Evolutionary conservation across 192 early-diverging fungal species (phyloP).

Genomic region (Entrophospora sp.): DNA sequence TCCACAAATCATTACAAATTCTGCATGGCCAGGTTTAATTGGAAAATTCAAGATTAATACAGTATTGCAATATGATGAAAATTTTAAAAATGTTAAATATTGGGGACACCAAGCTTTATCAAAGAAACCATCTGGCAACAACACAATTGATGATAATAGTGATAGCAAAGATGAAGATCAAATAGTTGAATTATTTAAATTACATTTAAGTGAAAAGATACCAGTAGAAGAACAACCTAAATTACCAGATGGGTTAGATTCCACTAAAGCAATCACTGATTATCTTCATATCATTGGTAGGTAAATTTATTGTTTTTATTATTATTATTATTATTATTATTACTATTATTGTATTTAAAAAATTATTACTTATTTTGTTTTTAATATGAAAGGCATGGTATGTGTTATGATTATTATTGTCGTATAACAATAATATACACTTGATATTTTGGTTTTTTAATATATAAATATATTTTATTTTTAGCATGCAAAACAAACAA

Average conservation of each 20-base stretch:
- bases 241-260: background rate
- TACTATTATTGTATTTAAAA: background rate
- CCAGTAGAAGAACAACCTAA: background rate
- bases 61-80: conserved; percentile 8
- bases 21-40: background rate
- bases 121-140: too few species aligned
- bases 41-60: conserved; percentile 8
- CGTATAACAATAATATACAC: background rate
- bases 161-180: background rate
- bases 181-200: background rate
- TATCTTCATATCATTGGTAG: background rate
- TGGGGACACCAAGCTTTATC: background rate
- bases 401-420: too few species aligned
- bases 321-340: too few species aligned
- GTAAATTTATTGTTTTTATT: background rate
- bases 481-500: background rate
- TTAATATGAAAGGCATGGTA: background rate
- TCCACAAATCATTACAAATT: conserved; percentile 5
- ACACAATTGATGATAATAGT: background rate
- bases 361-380: background rate
- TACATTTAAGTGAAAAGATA: background rate
- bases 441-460: background rate
- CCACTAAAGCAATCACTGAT: conserved; percentile 3
- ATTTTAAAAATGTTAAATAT: background rate
- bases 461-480: background rate